Conservation (phyloP, 768 basidiomycete species). For the Leccinum longicurvipes region DNA sequence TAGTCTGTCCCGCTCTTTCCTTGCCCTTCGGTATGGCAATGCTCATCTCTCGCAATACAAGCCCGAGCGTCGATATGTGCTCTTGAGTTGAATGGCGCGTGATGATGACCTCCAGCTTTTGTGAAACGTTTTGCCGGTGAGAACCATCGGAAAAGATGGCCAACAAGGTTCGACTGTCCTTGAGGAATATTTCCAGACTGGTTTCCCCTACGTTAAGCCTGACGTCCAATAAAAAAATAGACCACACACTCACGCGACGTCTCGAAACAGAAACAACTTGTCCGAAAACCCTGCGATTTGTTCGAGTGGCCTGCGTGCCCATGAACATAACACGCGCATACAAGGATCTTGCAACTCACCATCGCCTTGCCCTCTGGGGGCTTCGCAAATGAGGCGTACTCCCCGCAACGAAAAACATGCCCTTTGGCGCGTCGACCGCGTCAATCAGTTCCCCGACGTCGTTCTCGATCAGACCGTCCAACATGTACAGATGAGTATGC, state of each 20-base stretch:
- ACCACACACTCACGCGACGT: constrained; percentile 68
- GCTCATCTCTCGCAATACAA: constrained; percentile 41
- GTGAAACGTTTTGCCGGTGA: constrained; percentile 57
- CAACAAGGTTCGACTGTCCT: constrained; percentile 84
- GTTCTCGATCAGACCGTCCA: constrained; percentile 85
- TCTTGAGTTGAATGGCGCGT: constrained; percentile 38
- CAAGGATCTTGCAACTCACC: constrained; percentile 44
- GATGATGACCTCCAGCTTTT: constrained; percentile 49
- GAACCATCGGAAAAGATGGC: constrained; percentile 74
- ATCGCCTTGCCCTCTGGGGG: constrained; percentile 78
- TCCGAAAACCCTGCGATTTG: constrained; percentile 78
- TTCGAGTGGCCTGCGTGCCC: constrained; percentile 59
- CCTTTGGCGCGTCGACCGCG: constrained; percentile 78
- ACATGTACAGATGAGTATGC: constrained; percentile 79
- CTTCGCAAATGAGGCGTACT: constrained; percentile 77
- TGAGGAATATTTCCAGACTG: constrained; percentile 90
- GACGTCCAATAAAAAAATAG: background rate
- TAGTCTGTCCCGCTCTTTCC: constrained; percentile 5
- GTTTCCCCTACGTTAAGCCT: background rate
- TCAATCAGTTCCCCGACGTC: constrained; percentile 88
- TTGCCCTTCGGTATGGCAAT: constrained; percentile 22
- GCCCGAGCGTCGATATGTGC: constrained; percentile 41
- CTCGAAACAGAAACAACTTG: constrained; percentile 84
- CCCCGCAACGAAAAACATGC: constrained; percentile 80
- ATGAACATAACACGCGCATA: background rate